phyloP scores from a whole-genome alignment of 2,329 filamentous ascomycete species.

The Corynespora cassiicola region DNA sequence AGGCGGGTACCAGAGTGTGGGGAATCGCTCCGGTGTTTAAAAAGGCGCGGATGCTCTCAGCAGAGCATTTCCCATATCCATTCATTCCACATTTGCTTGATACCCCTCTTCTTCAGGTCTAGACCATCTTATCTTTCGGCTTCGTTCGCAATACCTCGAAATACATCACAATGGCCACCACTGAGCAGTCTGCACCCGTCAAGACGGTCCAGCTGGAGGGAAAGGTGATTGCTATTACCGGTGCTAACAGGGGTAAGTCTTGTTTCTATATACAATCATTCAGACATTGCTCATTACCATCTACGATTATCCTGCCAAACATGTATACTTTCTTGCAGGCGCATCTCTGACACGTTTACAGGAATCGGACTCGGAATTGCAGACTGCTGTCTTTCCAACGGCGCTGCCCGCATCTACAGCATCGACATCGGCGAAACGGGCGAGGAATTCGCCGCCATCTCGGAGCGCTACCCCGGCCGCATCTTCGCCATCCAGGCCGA shows the following conservation, averaged over 20 bases:
- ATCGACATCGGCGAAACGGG: constrained; percentile 54
- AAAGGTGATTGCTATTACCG: constrained; percentile 37
- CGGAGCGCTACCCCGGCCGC: constrained; percentile 48
- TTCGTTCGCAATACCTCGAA: too few relatives aligned
- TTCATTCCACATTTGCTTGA: too few relatives aligned
- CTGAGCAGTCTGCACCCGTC: constrained; percentile 20
- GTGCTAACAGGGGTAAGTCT: constrained; percentile 32
- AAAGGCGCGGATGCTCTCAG: too few relatives aligned
- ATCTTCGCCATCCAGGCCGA: constrained; percentile 54
- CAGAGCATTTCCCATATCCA: too few relatives aligned
- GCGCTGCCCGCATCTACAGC: constrained; percentile 52
- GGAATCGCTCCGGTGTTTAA: too few relatives aligned
- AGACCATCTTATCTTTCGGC: too few relatives aligned
- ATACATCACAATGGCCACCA: constrained; percentile 19
- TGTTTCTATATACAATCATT: constrained; percentile 1
- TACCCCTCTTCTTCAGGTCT: too few relatives aligned
- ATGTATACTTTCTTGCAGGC: too few relatives aligned
- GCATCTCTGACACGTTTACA: not conserved
- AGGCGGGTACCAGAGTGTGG: too few relatives aligned
- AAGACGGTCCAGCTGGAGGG: constrained; percentile 33
- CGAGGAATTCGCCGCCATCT: constrained; percentile 49
- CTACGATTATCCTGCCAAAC: too few relatives aligned
- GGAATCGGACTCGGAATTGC: constrained; percentile 56
- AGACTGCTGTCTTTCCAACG: constrained; percentile 55
- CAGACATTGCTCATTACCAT: too few relatives aligned